A percentile compares a stretch with the other conserved stretches of the same genome.
phyloP scores from a whole-genome alignment of 2,329 filamentous ascomycete species.

The Hymenoscyphus scutula region DNA sequence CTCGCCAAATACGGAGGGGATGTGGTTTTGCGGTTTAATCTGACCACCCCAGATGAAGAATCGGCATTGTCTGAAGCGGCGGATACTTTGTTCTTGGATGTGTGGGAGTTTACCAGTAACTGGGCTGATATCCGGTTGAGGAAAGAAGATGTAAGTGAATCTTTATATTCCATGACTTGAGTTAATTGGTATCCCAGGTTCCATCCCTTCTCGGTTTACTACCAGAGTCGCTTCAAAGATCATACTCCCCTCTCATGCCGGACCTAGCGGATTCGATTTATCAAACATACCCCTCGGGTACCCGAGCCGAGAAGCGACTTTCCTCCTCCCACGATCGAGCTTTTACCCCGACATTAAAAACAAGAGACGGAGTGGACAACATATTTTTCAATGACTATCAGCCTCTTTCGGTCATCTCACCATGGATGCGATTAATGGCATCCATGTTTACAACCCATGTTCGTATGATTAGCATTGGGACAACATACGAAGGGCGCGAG shows the following conservation, averaged over 20 bases:
- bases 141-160: slow-evolving; percentile 63
- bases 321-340: slow-evolving; percentile 27
- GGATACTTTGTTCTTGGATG: slow-evolving; percentile 75
- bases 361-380: slow-evolving; percentile 51
- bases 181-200: slow-evolving; percentile 42
- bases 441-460: slow-evolving; percentile 88
- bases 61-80: slow-evolving; percentile 69
- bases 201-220: slow-evolving; percentile 76
- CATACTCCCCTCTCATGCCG: slow-evolving; percentile 74
- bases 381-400: slow-evolving; percentile 94
- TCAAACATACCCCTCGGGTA: slow-evolving; percentile 60
- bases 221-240: slow-evolving; percentile 67
- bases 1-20: slow-evolving; percentile 67
- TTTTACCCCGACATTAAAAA: slow-evolving; percentile 35
- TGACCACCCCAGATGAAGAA: slow-evolving; percentile 68
- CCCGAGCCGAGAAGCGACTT: slow-evolving; percentile 25
- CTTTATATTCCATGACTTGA: background rate
- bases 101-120: slow-evolving; percentile 81
- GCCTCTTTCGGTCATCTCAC: slow-evolving; percentile 70
- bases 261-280: slow-evolving; percentile 76
- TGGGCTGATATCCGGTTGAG: slow-evolving; percentile 83
- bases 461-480: slow-evolving; percentile 71
- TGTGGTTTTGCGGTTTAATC: slow-evolving; percentile 85
- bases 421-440: slow-evolving; percentile 87
- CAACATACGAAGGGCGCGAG: slow-evolving; percentile 82